These are phyloP conservation scores for Pulveroboletus sp. DNA, from an alignment of 768 basidiomycete species.

Conservation along the genomic window DNA sequence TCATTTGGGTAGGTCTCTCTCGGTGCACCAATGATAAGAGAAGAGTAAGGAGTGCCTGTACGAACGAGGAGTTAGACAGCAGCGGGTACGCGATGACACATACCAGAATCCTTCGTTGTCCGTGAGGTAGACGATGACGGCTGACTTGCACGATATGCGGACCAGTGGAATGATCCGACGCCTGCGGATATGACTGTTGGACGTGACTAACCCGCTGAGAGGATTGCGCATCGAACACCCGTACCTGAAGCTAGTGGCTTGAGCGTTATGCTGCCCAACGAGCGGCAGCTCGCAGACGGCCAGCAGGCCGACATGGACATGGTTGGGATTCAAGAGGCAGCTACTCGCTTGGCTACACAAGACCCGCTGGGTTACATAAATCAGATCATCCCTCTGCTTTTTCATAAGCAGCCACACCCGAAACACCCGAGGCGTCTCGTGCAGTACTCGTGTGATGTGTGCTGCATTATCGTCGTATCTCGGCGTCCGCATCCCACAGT, in stretches of 20 bases:
- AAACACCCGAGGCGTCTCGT: constrained; percentile 14
- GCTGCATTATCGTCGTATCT: not conserved
- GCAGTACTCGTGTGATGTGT: not conserved
- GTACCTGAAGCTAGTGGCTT: constrained; percentile 25
- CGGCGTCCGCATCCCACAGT: constrained; percentile 16
- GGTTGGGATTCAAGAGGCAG: constrained; percentile 21
- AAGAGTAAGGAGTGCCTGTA: constrained; percentile 62
- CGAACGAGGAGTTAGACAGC: not conserved
- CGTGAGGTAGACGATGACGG: constrained; percentile 7
- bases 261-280: constrained; percentile 12
- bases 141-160: constrained; percentile 24
- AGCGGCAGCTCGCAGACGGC: constrained; percentile 25
- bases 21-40: constrained; percentile 72
- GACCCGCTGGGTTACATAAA: constrained; percentile 25
- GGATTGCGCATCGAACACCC: not conserved
- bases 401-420: not conserved
- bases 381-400: not conserved
- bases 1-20: constrained; percentile 75
- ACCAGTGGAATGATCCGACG: constrained; percentile 30
- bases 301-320: constrained; percentile 31
- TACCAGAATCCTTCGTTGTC: constrained; percentile 25
- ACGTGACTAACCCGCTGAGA: not conserved
- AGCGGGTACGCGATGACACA: constrained; percentile 1
- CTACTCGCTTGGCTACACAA: constrained; percentile 14
- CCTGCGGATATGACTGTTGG: constrained; percentile 12